Evolutionary conservation across 495 filamentous ascomycete species (phyloP).

Genomic region (Neurospora cerealis): DNA sequence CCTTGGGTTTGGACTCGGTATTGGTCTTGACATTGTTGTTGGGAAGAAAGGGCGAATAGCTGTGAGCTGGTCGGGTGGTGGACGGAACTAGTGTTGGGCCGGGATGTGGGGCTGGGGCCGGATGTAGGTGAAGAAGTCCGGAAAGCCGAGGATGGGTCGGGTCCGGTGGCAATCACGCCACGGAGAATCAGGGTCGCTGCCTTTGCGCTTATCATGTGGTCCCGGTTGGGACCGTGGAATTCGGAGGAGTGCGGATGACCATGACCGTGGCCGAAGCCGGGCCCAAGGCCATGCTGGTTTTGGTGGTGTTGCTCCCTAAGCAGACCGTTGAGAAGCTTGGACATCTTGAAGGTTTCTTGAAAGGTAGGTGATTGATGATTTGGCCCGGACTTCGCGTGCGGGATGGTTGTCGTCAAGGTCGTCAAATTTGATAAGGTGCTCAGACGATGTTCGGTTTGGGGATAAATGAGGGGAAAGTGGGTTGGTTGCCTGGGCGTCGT

Average conservation of each 20-base stretch:
- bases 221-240: constrained; percentile 1
- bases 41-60: neutral
- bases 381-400: neutral
- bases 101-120: constrained; percentile 15
- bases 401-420: neutral
- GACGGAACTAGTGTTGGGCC: constrained; percentile 10
- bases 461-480: neutral
- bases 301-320: neutral
- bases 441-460: neutral
- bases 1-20: neutral
- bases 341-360: neutral
- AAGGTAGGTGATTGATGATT: neutral
- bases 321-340: neutral
- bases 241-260: neutral
- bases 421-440: neutral
- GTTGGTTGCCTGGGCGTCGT: neutral
- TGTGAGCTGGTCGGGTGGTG: neutral
- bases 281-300: neutral
- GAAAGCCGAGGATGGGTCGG: constrained; percentile 4
- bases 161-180: constrained; percentile 7
- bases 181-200: constrained; percentile 11
- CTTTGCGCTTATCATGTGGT: constrained; percentile 10
- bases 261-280: neutral
- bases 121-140: constrained; percentile 15
- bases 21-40: neutral